Percentiles rank a stretch among this genome's conserved stretches.
These are phyloP conservation scores for Monilinia vaccinii-corymbosi DNA, from an alignment of 2,329 filamentous ascomycete genomes.

Conservation along the genomic window DNA sequence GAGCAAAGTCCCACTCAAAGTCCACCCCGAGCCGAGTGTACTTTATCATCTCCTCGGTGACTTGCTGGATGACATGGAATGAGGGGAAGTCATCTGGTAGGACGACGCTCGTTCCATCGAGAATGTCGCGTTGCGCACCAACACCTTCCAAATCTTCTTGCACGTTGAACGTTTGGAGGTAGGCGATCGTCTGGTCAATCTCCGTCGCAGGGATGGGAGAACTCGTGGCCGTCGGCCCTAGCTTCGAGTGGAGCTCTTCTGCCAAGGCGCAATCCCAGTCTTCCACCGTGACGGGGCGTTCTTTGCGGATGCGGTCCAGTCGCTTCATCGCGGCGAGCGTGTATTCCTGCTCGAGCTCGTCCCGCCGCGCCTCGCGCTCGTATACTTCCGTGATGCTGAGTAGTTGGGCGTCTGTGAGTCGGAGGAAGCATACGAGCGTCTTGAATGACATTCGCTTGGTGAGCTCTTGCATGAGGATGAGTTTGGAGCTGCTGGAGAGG, in stretches of 20 bases:
- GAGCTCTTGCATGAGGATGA: not conserved
- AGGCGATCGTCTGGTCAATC: not conserved
- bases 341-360: not conserved
- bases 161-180: not conserved
- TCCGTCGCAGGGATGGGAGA: not conserved
- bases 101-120: not conserved
- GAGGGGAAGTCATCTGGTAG: not conserved
- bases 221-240: not conserved
- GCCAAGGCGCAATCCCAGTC: not conserved
- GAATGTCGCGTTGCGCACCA: not conserved
- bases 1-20: not conserved
- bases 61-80: not conserved
- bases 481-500: not conserved
- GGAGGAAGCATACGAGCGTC: accelerated
- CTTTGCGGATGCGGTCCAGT: not conserved
- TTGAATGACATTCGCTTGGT: not conserved
- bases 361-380: not conserved
- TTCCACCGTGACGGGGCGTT: not conserved
- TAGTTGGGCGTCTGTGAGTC: not conserved
- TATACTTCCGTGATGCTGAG: not conserved
- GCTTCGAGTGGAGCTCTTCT: not conserved
- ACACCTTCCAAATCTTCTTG: not conserved
- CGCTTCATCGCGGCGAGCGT: not conserved
- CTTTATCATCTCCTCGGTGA: not conserved
- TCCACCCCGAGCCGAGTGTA: not conserved